Percentiles rank a stretch among this genome's conserved stretches.
Conservation (phyloP, 805 yeast species). For the Huiozyma sinensis region DNA sequence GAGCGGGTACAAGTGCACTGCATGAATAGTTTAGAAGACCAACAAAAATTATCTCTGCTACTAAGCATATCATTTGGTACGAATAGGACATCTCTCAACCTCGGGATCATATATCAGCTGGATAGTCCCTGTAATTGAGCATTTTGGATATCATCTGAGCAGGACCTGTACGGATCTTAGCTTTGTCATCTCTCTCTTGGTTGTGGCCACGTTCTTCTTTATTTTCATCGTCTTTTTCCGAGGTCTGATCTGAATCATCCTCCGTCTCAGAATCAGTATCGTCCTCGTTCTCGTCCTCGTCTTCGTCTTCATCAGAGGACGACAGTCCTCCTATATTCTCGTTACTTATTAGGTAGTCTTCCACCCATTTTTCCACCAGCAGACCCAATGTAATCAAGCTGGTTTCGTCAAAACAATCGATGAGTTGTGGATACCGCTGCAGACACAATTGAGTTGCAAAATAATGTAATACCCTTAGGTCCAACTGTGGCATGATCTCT, state of each 20-base stretch:
- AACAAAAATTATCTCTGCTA: too few relatives aligned
- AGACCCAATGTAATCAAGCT: constrained; percentile 29
- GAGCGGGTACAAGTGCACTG: too few relatives aligned
- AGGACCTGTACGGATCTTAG: constrained; percentile 10
- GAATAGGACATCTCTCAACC: neutral
- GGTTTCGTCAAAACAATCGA: constrained; percentile 28
- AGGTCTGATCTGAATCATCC: constrained; percentile 2
- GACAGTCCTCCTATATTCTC: neutral
- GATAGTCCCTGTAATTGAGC: constrained; percentile 18
- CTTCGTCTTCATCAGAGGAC: constrained; percentile 1
- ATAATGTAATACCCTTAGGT: constrained; percentile 30
- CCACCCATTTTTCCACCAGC: constrained; percentile 30
- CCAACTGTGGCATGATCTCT: constrained; percentile 20
- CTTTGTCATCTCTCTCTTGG: neutral
- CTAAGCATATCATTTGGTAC: too few relatives aligned
- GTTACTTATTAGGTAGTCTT: constrained; percentile 16
- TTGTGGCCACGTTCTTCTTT: neutral
- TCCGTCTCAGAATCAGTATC: neutral
- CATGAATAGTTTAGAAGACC: too few relatives aligned
- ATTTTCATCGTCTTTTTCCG: constrained; percentile 1
- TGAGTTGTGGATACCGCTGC: constrained; percentile 21
- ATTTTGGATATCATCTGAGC: constrained; percentile 16
- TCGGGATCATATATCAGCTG: constrained; percentile 16
- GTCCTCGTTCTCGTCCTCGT: constrained; percentile 1
- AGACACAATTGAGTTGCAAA: constrained; percentile 25